Conservation (phyloP, 306 rosid species). For the Malus sylvestris region DNA sequence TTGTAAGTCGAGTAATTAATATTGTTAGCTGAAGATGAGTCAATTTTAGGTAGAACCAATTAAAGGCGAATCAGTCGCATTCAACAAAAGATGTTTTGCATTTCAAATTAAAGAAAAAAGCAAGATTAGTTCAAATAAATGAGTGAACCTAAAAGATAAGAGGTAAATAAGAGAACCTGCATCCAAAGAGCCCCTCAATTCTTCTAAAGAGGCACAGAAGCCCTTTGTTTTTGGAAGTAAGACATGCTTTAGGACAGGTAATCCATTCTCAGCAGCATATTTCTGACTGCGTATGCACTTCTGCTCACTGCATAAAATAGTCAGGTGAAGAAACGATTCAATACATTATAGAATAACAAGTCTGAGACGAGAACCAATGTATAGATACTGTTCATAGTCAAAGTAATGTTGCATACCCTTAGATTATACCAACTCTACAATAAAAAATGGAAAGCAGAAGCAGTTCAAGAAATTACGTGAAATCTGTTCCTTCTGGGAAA, state of each 20-base stretch:
- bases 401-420: not conserved
- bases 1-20: not conserved
- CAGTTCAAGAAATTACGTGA: conserved; percentile 41
- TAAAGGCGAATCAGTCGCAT: not conserved
- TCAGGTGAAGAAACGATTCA: not conserved
- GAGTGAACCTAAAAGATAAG: not conserved
- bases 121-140: not conserved
- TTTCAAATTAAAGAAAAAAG: not conserved
- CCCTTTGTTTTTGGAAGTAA: conserved; percentile 78
- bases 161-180: conserved; percentile 45
- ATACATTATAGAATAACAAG: not conserved
- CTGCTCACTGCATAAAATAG: conserved; percentile 47
- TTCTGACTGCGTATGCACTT: conserved; percentile 68
- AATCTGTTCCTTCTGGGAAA: conserved; percentile 90
- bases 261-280: conserved; percentile 61
- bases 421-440: not conserved
- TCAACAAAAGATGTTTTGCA: not conserved
- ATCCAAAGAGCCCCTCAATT: conserved; percentile 44
- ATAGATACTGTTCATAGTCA: not conserved
- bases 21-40: not conserved
- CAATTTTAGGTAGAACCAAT: not conserved
- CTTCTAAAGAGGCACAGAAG: conserved; percentile 57
- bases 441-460: not conserved
- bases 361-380: not conserved
- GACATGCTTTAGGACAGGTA: conserved; percentile 56